phyloP scores from a whole-genome alignment of 176 grass and related monocot species.

The Oryza punctata region DNA sequence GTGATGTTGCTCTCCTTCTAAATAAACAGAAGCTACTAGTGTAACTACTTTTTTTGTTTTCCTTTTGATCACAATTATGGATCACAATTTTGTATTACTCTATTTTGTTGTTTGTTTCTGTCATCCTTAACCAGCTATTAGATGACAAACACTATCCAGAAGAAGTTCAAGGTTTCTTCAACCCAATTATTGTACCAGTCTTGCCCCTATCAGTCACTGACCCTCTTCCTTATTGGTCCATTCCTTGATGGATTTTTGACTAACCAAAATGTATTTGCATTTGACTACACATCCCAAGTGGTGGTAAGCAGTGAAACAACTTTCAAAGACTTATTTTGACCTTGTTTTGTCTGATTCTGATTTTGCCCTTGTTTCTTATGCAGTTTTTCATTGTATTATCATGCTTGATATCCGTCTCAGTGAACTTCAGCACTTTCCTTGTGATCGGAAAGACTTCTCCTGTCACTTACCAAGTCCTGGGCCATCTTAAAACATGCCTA shows the following conservation, averaged over 20 bases:
- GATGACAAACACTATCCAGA: constrained; percentile 99
- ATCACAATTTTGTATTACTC: constrained; percentile 5
- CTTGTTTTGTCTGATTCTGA: constrained; percentile 35
- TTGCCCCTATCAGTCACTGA: constrained; percentile 94
- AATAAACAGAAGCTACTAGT: not conserved
- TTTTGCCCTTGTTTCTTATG: constrained; percentile 34
- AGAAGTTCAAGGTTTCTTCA: constrained; percentile 99
- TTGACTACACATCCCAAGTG: constrained; percentile 90
- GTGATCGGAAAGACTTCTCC: constrained; percentile 92
- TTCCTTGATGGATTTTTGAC: constrained; percentile 99
- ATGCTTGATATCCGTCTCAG: constrained; percentile 85
- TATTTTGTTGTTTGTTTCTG: constrained; percentile 20
- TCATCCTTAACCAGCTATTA: constrained; percentile 50
- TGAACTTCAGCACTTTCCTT: constrained; percentile 94
- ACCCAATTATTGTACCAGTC: constrained; percentile 97
- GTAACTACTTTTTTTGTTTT: constrained; percentile 10
- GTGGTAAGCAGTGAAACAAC: constrained; percentile 65
- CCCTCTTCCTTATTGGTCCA: constrained; percentile 78
- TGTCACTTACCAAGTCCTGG: constrained; percentile 90
- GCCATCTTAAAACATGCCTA: constrained; percentile 93
- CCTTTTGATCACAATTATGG: not conserved
- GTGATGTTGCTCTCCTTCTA: not conserved
- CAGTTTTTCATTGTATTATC: constrained; percentile 87
- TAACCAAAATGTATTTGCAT: constrained; percentile 90
- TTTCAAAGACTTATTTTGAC: not conserved